Base-by-base conservation (phyloP, 1,284 basidiomycete genomes). In the Takashimella koratensis region DNA sequence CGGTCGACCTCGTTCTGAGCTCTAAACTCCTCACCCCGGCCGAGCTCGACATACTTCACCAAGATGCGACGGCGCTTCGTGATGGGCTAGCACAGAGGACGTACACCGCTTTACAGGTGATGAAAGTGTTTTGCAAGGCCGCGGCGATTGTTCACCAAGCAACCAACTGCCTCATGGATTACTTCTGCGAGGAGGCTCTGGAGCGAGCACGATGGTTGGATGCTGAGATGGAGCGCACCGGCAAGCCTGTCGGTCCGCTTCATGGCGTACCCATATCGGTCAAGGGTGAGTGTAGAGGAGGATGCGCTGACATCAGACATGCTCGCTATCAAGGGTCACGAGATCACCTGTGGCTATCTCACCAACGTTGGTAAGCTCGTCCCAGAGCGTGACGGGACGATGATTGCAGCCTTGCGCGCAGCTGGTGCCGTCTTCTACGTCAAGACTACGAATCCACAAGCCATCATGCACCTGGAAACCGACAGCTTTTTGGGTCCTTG, bases 141-240 rank as follows among this genome's bases (percentile, higher is more conserved):
- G 63, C 67, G 2, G 60, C 62, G 2, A 52, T 69, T 3, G 64
- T 61, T n/a, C 65, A 68, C 44, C 65, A 65, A 55, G 59, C 62
- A 79, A 83, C 81, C 1, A 85, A 86, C 60, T 86, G 84, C 65
- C 69, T 87, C 45, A 86, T 85, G 11, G 86, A 87, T 63, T 82
- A 86, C 16, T 85, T 86, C 60, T 77, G 84, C 42, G 83, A 84
- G 0, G 78, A 80, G 23, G 85, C 83, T 0, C 72, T 86, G 13
- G 75, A 71, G 41, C 77, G 81, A 24, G 86, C 86, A 4, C 74
- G 69, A 42, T 76, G 80, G 65, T 77, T 86, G 5, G 86, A 88
- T 59, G 79, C 75, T 5, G 73, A 83, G 60, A 68, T 85, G 19
- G 77, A 76, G 47, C 65, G 65, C 40, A 80, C 76, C 0, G 81